phyloP scores from a whole-genome alignment of 192 early-diverging fungal species.

The Coemansia sp. region DNA sequence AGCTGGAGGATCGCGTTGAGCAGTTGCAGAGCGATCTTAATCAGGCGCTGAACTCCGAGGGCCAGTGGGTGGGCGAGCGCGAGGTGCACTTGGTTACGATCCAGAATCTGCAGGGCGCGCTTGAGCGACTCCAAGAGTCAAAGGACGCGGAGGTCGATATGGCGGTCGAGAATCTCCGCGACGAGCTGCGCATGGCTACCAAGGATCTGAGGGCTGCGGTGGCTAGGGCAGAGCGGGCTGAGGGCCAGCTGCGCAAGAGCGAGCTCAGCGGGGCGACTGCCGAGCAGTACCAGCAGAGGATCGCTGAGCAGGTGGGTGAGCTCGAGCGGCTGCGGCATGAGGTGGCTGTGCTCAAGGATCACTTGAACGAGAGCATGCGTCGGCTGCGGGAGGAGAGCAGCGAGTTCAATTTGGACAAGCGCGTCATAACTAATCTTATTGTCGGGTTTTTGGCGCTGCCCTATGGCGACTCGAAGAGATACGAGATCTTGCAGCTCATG shows the following conservation, averaged over 20 bases:
- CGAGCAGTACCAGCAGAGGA: conserved; percentile 58
- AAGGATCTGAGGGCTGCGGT: conserved; percentile 58
- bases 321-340: conserved; percentile 55
- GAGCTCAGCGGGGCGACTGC: conserved; percentile 42
- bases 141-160: conserved; percentile 64
- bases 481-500: conserved; percentile 89
- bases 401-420: conserved; percentile 80
- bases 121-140: conserved; percentile 85
- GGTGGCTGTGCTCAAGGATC: conserved; percentile 77
- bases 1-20: conserved; percentile 48
- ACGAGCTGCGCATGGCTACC: conserved; percentile 45
- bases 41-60: conserved; percentile 56
- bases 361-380: conserved; percentile 89
- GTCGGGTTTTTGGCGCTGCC: conserved; percentile 82
- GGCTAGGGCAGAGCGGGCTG: conserved; percentile 53
- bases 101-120: conserved; percentile 81
- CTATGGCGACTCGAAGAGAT: conserved; percentile 87
- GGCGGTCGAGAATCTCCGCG: conserved; percentile 54
- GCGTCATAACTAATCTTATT: conserved; percentile 85
- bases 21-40: conserved; percentile 58
- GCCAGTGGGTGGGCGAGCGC: conserved; percentile 58
- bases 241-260: conserved; percentile 17
- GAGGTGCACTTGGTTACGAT: conserved; percentile 60
- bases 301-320: conserved; percentile 51
- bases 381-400: conserved; percentile 75